Percentiles rank a stretch among this genome's conserved stretches.
Evolutionary conservation across 2,329 filamentous ascomycete species (phyloP).

Genomic region (Ophiostoma tasmaniense): DNA sequence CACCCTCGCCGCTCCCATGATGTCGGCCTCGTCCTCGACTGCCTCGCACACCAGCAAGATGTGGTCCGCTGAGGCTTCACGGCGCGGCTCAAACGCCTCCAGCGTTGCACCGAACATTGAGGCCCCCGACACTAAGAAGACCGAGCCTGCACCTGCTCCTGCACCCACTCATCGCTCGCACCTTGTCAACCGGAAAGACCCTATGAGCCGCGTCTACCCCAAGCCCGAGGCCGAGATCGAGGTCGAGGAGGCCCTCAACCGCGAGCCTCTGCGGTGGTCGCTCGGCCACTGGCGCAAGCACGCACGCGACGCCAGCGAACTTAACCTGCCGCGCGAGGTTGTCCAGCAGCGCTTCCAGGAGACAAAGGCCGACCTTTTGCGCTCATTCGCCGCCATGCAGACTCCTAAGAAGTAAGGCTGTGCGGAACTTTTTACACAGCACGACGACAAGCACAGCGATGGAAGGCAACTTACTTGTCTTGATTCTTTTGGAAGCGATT

Average conservation of each 20-base stretch:
- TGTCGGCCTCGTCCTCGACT: slow-evolving; percentile 12
- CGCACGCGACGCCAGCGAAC: slow-evolving; percentile 24
- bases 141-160: not conserved
- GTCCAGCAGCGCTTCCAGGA: slow-evolving; percentile 34
- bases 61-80: slow-evolving; percentile 17
- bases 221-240: slow-evolving; percentile 34
- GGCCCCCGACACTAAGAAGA: not conserved
- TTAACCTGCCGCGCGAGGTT: slow-evolving; percentile 29
- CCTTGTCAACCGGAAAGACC: slow-evolving; percentile 23
- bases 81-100: slow-evolving; percentile 18
- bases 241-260: slow-evolving; percentile 36
- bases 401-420: not conserved
- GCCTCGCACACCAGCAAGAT: slow-evolving; percentile 5
- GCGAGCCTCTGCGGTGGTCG: slow-evolving; percentile 33
- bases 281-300: slow-evolving; percentile 32
- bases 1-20: slow-evolving; percentile 5
- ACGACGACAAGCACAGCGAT: not conserved
- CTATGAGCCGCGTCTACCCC: slow-evolving; percentile 33
- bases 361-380: slow-evolving; percentile 40
- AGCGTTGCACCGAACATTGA: not conserved
- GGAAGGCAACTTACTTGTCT: not conserved
- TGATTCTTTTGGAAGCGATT: not conserved
- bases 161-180: not conserved
- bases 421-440: not conserved
- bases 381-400: slow-evolving; percentile 24